These are phyloP conservation scores for Nicotiana paniculata DNA, from an alignment of 257 asterid species.

Conservation along the genomic window DNA sequence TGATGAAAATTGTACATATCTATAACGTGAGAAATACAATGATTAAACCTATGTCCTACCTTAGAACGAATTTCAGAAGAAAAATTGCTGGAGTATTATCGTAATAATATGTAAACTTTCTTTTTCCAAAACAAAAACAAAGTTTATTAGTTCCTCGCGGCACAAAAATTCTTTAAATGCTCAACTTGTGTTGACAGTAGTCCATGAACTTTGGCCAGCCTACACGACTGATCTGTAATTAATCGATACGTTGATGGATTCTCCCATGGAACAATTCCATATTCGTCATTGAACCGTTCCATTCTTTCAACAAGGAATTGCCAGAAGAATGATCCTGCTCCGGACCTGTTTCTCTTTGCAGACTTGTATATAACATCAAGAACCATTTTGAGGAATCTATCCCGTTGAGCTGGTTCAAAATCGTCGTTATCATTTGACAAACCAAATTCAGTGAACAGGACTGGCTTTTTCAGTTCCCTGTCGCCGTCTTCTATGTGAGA, in stretches of 20 bases:
- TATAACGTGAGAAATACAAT: slow-evolving; percentile 4
- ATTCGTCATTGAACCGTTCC: slow-evolving; percentile 88
- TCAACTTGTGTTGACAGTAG: slow-evolving; percentile 64
- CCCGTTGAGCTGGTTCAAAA: slow-evolving; percentile 61
- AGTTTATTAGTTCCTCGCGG: slow-evolving; percentile 4
- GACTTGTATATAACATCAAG: slow-evolving; percentile 74
- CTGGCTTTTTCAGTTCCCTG: slow-evolving; percentile 76
- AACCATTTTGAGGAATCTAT: slow-evolving; percentile 55
- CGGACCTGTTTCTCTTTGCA: slow-evolving; percentile 51
- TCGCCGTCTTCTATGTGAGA: slow-evolving; percentile 99
- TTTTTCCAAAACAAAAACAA: neutral
- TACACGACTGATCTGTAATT: slow-evolving; percentile 78
- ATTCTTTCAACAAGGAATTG: slow-evolving; percentile 87
- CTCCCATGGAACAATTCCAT: slow-evolving; percentile 87
- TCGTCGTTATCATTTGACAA: slow-evolving; percentile 64
- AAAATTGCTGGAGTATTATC: neutral
- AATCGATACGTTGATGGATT: slow-evolving; percentile 54
- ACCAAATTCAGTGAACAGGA: slow-evolving; percentile 89
- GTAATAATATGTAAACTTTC: neutral
- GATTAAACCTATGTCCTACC: neutral
- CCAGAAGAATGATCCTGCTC: slow-evolving; percentile 89
- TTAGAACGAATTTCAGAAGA: neutral
- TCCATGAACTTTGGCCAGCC: slow-evolving; percentile 79
- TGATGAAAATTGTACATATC: neutral
- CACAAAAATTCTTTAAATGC: slow-evolving; percentile 60